These are phyloP conservation scores for Podospora tetraspora DNA, from an alignment of 495 filamentous ascomycete genomes.

Conservation along the genomic window DNA sequence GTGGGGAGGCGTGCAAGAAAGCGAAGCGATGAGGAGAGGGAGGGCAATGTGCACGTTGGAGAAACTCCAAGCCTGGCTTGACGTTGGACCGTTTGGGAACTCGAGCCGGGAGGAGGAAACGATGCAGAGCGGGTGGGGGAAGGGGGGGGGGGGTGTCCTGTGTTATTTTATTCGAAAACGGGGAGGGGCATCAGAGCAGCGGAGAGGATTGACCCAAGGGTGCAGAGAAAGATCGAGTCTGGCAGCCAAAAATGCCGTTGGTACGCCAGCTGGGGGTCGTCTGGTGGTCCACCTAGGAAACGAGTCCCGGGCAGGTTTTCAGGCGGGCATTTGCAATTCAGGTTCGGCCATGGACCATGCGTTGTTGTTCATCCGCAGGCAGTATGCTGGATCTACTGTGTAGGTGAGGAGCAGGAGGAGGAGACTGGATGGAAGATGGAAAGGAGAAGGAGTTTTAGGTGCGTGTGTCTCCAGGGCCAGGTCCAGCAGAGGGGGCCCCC, in stretches of 20 bases:
- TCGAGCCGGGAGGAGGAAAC: conserved; percentile 28
- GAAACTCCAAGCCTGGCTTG: conserved; percentile 12
- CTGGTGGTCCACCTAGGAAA: not conserved
- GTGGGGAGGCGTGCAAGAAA: not conserved
- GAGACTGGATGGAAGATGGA: not conserved
- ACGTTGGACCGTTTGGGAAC: conserved; percentile 28
- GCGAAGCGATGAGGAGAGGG: conserved; percentile 12
- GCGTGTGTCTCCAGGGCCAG: not conserved
- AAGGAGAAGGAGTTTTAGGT: not conserved
- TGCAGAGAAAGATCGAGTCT: conserved; percentile 21
- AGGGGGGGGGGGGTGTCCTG: conserved; percentile 21
- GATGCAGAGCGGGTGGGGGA: conserved; percentile 25
- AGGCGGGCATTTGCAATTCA: not conserved
- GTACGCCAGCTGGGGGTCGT: conserved; percentile 8
- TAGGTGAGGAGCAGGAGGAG: not conserved
- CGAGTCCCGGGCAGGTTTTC: not conserved
- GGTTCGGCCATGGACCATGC: not conserved
- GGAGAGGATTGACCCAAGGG: conserved; percentile 35
- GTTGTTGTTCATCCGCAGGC: not conserved
- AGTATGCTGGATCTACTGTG: not conserved
- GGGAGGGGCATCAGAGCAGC: conserved; percentile 32
- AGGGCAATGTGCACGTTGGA: conserved; percentile 21
- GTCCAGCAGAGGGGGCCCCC: not conserved
- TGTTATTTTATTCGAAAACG: conserved; percentile 35
- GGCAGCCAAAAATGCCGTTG: conserved; percentile 14